Evolutionary conservation across 441 rosid species (phyloP), one percentile per base, ranked within the genome.

Genomic region (Erodium texanum): DNA sequence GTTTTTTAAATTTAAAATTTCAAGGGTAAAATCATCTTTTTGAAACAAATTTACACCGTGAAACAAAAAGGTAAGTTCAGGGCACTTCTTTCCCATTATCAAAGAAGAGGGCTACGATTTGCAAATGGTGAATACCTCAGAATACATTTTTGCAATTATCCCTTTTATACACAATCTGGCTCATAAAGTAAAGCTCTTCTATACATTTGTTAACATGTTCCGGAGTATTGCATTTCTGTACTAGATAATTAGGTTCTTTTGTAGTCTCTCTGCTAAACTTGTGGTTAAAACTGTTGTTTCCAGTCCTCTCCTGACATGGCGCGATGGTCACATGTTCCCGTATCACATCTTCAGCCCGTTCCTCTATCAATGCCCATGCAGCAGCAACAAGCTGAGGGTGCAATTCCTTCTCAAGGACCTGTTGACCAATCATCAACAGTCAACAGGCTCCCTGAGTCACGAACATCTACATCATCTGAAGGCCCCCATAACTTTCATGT

Each of bases 231-330:
- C 38, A 34, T 34, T 34, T 34, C 38, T 6, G 5, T 34, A 34
- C 38, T 34, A 34, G 38, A 5, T 34, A 34, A 34, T 34, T 34
- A 14, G 52, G 12, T 9, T 43, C 48, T 14, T 14, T 43, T 43
- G n/a, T 14, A 43, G 16, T 14, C 8, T 12, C 15, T 2, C 19
- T n/a, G n/a, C 43, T 24, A 24, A 64, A 7, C 11, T 64, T 64
- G 22, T 64, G n/a, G 43, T 8, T 66, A 22, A 32, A 69, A 36
- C 69, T 76, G 29, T 75, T 67, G 36, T 78, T 56, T 54, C 65
- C 89, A 92, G 99, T 75, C 94, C 27, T 70, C 96, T 66, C 79
- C 93, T 56, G 96, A 92, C 77, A 76, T 83, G 79, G 79, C 94
- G 79, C 89, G 80, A 29, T 92, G 99, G 97, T 79, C 96, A 0